Base-by-base conservation (phyloP, 192 early-diverging fungal species). In the Rhizoclosmatium sp. region DNA sequence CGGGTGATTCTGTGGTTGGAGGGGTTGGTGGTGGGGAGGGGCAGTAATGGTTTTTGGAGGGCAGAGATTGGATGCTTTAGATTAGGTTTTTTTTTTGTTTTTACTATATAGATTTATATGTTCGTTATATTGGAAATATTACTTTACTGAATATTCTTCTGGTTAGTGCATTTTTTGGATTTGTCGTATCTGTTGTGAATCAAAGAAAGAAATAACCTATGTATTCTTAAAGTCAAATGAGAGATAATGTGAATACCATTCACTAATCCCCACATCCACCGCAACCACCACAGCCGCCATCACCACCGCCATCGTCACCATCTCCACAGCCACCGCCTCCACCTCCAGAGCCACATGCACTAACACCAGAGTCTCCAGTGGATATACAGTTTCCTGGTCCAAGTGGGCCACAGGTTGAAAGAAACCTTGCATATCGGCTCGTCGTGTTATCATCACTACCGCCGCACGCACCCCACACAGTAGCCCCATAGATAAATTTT, bases 291-390 rank as follows among this genome's bases (percentile, higher is more conserved):
- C 59, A 12, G 31, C 56, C 46, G 31, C 62, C 64, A 48, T 39
- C 65, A 31, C 75, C 64, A 48, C 75, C 47, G 0, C 23, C 19
- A 0, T 7, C 47, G 9, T 16, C 49, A 2, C 47, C 71, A 3
- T 19, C 19, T n/a, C 71, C 51, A 59, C 51, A 10, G 68, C 68
- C 68, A 51, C 68, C 44, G 68, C 48, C 48, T 14, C 68, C n/a
- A 49, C 44, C 9, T 14, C 41, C 68, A 46, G 31, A 21, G 3
- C 68, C 49, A 19, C 19, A 72, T 59, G 49, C 47, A 59, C 19
- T 21, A 31, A 14, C 19, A 58, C 71, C 71, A 58, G 16, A 58
- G 14, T 51, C 75, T 47, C 21, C 41, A 41, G 23, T 19, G 47
- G 39, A 66, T 39, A 62, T 48, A 31, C 65, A 65, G 3, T 39